Conservation (phyloP, 192 early-diverging fungal genomes). For the Coemansia sp. region DNA sequence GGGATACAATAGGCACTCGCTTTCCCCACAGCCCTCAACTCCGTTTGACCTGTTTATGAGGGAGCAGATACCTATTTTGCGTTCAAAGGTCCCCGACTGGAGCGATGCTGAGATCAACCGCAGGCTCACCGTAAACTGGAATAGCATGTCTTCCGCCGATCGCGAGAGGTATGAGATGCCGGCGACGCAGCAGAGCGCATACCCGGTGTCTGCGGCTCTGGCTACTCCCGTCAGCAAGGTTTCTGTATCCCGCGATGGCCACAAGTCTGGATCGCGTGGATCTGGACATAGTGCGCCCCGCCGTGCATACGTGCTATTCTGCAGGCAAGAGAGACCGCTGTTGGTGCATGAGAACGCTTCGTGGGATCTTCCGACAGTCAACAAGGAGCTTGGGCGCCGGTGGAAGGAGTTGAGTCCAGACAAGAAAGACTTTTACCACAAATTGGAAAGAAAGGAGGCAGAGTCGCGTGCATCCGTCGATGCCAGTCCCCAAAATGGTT, state of each 20-base stretch:
- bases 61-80: slow-evolving; percentile 49
- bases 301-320: slow-evolving; percentile 54
- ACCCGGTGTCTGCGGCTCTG: background rate
- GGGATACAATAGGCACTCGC: slow-evolving; percentile 8
- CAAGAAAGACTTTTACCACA: slow-evolving; percentile 36
- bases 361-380: slow-evolving; percentile 53
- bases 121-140: slow-evolving; percentile 49
- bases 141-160: slow-evolving; percentile 30
- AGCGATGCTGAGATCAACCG: slow-evolving; percentile 46
- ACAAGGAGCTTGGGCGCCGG: slow-evolving; percentile 53
- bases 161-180: slow-evolving; percentile 35
- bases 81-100: slow-evolving; percentile 53
- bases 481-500: slow-evolving; percentile 3
- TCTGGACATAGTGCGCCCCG: slow-evolving; percentile 40
- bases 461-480: slow-evolving; percentile 30
- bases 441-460: slow-evolving; percentile 40
- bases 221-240: background rate
- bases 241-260: slow-evolving; percentile 10
- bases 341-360: slow-evolving; percentile 36
- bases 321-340: slow-evolving; percentile 41
- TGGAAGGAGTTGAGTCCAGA: slow-evolving; percentile 50
- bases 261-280: slow-evolving; percentile 19
- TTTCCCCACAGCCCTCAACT: slow-evolving; percentile 30
- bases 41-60: slow-evolving; percentile 37
- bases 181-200: slow-evolving; percentile 1